A percentile compares a stretch with the other conserved stretches of the same genome.
These are phyloP conservation scores for Candida tetrigidarum DNA, from an alignment of 1,139 yeast species.

Conservation along the genomic window DNA sequence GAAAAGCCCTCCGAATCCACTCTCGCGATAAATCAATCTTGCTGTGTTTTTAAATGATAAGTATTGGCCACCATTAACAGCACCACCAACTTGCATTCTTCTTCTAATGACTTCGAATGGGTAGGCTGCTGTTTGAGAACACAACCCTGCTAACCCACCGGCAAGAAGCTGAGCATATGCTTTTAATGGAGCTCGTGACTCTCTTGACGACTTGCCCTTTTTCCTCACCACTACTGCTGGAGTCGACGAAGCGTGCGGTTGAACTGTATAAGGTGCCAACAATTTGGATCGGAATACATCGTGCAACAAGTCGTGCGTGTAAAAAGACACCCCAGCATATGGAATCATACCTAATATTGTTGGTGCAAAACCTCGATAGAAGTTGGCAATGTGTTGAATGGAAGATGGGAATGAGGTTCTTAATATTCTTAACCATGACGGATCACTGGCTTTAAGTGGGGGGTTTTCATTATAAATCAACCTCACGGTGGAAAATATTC, in stretches of 20 bases:
- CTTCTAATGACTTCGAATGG: constrained; percentile 96
- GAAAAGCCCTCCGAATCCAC: constrained; percentile 85
- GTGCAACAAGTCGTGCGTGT: constrained; percentile 90
- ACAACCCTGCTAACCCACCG: constrained; percentile 95
- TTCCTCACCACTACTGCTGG: constrained; percentile 10
- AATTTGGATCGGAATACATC: constrained; percentile 71
- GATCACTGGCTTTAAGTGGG: constrained; percentile 39
- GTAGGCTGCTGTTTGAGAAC: constrained; percentile 95
- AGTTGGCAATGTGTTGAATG: constrained; percentile 60
- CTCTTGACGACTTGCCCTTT: constrained; percentile 41
- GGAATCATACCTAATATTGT: constrained; percentile 97
- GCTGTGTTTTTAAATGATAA: constrained; percentile 57
- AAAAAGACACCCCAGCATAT: constrained; percentile 96
- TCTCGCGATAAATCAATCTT: constrained; percentile 63
- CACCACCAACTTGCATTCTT: constrained; percentile 95
- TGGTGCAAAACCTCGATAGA: constrained; percentile 93
- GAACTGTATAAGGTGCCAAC: constrained; percentile 62
- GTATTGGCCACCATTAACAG: constrained; percentile 64
- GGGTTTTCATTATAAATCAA: constrained; percentile 70
- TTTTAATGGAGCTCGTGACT: constrained; percentile 65
- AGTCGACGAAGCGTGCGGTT: constrained; percentile 12
- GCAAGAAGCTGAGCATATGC: constrained; percentile 94
- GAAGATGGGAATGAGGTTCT: constrained; percentile 38
- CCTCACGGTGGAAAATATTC: constrained; percentile 55
- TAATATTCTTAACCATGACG: constrained; percentile 39